Conservation (phyloP, 768 basidiomycete genomes). For the Nidularia pulvinata region DNA sequence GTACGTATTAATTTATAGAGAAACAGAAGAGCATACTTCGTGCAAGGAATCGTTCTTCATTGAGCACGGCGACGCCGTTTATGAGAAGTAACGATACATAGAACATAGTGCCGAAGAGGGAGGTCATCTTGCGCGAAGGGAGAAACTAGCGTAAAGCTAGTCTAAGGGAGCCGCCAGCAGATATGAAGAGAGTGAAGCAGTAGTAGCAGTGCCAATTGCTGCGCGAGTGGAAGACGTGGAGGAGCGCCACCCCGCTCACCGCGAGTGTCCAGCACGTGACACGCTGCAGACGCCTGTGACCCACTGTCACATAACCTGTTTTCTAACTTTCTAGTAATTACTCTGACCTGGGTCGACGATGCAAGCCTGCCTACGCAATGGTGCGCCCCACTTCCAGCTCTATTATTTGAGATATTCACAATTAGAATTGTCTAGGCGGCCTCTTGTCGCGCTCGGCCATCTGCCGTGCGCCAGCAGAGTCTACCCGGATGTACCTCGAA, state of each 20-base stretch:
- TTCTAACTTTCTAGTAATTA: not conserved
- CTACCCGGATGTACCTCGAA: not conserved
- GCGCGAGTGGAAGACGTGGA: not conserved
- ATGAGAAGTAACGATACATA: constrained; percentile 88
- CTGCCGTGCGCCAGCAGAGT: not conserved
- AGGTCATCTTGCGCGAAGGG: constrained; percentile 3
- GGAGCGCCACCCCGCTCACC: not conserved
- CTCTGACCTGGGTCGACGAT: constrained; percentile 12
- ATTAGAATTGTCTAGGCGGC: not conserved
- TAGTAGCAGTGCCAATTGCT: not conserved
- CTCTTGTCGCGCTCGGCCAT: not conserved
- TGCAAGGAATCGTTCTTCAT: constrained; percentile 95
- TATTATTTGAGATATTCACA: not conserved
- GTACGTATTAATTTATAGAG: constrained; percentile 9
- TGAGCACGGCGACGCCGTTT: constrained; percentile 94
- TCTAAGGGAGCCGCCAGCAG: not conserved
- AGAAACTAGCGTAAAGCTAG: not conserved
- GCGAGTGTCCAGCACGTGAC: no score
- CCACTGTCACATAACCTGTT: no score
- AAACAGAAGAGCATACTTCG: constrained; percentile 58
- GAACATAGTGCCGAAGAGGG: constrained; percentile 70
- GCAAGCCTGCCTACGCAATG: constrained; percentile 22
- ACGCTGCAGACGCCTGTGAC: no score
- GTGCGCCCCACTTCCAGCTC: constrained; percentile 9
- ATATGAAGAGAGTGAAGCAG: not conserved